phyloP scores from a whole-genome alignment of 331 rosid species.

The Acacia pycnantha region DNA sequence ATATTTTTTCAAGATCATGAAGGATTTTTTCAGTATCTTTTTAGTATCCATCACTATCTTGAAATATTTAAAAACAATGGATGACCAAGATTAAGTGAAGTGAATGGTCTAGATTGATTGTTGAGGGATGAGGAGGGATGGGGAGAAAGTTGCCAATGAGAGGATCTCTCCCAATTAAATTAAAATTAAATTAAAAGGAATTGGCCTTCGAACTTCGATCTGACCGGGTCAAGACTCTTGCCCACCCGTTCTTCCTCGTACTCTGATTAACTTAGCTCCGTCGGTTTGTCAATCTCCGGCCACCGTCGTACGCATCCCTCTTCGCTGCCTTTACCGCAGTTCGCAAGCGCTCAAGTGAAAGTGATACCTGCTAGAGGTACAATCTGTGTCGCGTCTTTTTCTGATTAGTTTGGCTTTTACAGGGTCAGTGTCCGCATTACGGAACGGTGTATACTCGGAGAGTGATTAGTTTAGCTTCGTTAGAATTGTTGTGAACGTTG shows the following conservation, averaged over 20 bases:
- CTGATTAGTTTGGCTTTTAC: not conserved
- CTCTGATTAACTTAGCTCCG: not conserved
- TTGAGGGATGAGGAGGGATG: too few species aligned
- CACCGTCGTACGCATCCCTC: not conserved
- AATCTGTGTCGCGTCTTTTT: not conserved
- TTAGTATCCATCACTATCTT: too few species aligned
- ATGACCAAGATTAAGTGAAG: too few species aligned
- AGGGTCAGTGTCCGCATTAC: not conserved
- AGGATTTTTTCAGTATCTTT: too few species aligned
- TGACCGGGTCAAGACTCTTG: not conserved
- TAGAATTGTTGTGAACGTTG: not conserved
- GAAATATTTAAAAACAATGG: too few species aligned
- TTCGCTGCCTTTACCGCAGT: not conserved
- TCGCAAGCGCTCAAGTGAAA: too few species aligned
- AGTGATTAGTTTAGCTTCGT: not conserved
- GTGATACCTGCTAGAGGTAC: not conserved
- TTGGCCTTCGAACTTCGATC: not conserved
- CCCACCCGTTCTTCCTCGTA: not conserved
- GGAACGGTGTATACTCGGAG: not conserved
- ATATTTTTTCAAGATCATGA: too few species aligned
- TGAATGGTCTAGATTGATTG: too few species aligned
- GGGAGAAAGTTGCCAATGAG: too few species aligned
- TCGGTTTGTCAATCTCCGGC: not conserved
- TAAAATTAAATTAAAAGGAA: too few species aligned
- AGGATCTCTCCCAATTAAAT: too few species aligned